These are phyloP conservation scores for Pythium dissotocum DNA, from an alignment of 352 stramenopile genomes.

Conservation along the genomic window DNA sequence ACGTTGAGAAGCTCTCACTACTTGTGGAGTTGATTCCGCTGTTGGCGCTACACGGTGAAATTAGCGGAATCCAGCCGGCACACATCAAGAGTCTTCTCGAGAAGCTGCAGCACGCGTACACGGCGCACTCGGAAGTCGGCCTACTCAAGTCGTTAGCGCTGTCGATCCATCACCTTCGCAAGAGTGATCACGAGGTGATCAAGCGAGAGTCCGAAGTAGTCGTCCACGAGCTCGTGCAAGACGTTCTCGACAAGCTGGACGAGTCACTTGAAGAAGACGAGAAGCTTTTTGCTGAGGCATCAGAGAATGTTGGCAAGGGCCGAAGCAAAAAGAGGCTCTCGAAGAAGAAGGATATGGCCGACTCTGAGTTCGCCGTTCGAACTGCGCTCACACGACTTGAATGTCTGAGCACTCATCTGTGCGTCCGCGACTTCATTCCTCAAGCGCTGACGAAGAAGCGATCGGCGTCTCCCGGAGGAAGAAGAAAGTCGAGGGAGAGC, in stretches of 20 bases:
- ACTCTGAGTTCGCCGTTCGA: slow-evolving; percentile 72
- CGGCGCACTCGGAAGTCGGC: slow-evolving; percentile 66
- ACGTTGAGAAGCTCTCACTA: slow-evolving; percentile 75
- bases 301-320: slow-evolving; percentile 23
- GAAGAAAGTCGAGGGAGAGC: slow-evolving; percentile 13
- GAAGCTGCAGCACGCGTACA: slow-evolving; percentile 74
- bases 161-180: slow-evolving; percentile 67
- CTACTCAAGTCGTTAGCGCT: slow-evolving; percentile 66
- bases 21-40: slow-evolving; percentile 79
- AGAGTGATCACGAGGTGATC: slow-evolving; percentile 73
- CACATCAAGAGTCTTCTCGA: slow-evolving; percentile 74
- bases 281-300: slow-evolving; percentile 33
- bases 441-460: slow-evolving; percentile 5
- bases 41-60: slow-evolving; percentile 55
- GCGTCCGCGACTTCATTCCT: slow-evolving; percentile 64
- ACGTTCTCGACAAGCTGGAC: slow-evolving; percentile 62
- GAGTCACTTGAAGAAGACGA: slow-evolving; percentile 55
- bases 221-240: slow-evolving; percentile 72
- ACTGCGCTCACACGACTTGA: slow-evolving; percentile 58
- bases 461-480: slow-evolving; percentile 6
- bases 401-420: slow-evolving; percentile 61
- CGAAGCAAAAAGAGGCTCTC: slow-evolving; percentile 19
- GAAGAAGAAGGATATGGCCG: slow-evolving; percentile 51
- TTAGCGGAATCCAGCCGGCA: slow-evolving; percentile 66
- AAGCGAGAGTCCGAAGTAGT: slow-evolving; percentile 79